Percentiles rank a stretch among this genome's conserved stretches.
phyloP scores from a whole-genome alignment of 1,284 basidiomycete species.

The Ustilago sp. region DNA sequence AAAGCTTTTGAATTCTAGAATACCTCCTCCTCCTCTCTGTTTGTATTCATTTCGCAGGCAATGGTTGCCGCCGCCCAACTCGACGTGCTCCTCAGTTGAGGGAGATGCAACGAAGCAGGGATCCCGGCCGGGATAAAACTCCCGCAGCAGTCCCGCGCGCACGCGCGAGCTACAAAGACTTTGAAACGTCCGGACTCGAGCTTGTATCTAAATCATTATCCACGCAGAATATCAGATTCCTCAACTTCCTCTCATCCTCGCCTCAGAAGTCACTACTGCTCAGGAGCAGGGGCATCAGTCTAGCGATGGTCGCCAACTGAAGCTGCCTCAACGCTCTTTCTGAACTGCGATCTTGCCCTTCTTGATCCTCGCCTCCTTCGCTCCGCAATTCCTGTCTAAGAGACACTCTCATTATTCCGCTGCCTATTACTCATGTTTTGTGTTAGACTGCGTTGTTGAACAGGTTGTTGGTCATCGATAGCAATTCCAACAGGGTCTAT shows the following conservation, averaged over 20 bases:
- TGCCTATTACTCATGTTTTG: no score
- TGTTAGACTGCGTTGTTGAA: no score
- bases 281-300: slow-evolving; percentile 1
- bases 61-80: slow-evolving; percentile 1
- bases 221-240: no score
- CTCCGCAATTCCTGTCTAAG: background rate
- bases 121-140: no score
- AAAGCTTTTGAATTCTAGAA: background rate
- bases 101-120: no score
- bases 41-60: background rate
- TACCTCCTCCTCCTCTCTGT: background rate
- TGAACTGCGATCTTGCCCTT: slow-evolving; percentile 1
- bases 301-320: background rate
- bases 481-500: no score
- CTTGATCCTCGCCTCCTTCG: background rate
- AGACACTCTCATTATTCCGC: background rate
- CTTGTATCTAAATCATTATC: no score
- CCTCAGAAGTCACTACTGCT: background rate
- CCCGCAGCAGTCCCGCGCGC: no score
- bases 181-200: no score
- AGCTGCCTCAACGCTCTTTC: no score
- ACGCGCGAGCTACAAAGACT: no score
- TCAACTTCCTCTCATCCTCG: background rate
- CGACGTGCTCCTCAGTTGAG: background rate
- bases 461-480: no score